Conservation (phyloP, 108 stramenopile genomes). For the Nitzschia putrida region DNA sequence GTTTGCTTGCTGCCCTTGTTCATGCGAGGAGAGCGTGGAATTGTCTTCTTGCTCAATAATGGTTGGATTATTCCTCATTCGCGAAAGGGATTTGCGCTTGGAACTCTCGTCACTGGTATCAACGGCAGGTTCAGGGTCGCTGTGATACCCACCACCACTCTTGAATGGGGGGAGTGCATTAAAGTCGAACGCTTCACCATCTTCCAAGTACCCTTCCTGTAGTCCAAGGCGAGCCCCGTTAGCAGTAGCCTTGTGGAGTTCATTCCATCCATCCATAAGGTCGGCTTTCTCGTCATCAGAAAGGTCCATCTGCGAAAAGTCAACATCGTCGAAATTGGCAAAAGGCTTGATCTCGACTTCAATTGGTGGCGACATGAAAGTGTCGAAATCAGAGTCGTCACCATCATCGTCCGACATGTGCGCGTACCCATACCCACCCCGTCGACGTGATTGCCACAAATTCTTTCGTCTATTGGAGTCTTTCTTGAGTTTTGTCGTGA, state of each 20-base stretch:
- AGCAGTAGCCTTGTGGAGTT: constrained; percentile 20
- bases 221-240: constrained; percentile 25
- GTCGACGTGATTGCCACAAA: not conserved
- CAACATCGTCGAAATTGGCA: constrained; percentile 13
- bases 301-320: constrained; percentile 1
- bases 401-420: constrained; percentile 27
- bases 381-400: constrained; percentile 12
- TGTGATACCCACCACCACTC: constrained; percentile 5
- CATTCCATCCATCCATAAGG: constrained; percentile 26
- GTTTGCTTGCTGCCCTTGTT: constrained; percentile 1
- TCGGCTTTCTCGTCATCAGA: constrained; percentile 19
- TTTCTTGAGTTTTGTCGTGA: constrained; percentile 19
- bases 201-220: constrained; percentile 2
- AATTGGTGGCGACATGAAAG: constrained; percentile 22
- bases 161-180: not conserved
- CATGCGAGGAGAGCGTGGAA: constrained; percentile 24
- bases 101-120: constrained; percentile 11
- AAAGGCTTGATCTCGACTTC: constrained; percentile 9
- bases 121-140: constrained; percentile 28
- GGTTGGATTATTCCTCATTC: not conserved
- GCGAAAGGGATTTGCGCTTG: not conserved
- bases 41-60: constrained; percentile 17
- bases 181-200: constrained; percentile 15
- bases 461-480: constrained; percentile 7
- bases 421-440: constrained; percentile 1